A percentile compares a stretch with the other conserved stretches of the same genome.
Conservation (phyloP, 768 basidiomycete genomes). For the Tulasnella sp. region DNA sequence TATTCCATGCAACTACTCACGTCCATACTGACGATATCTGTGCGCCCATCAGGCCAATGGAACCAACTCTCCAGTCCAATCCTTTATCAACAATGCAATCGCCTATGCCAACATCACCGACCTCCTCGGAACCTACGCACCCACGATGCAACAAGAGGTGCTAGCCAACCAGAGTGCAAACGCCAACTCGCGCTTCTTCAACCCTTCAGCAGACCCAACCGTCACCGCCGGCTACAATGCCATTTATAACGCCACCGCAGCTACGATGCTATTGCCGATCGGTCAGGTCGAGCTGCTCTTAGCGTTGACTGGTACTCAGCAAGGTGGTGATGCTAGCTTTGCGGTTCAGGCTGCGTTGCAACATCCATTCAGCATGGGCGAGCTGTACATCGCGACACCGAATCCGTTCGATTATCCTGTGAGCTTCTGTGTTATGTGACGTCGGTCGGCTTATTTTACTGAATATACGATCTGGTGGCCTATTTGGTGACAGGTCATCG, state of each 20-base stretch:
- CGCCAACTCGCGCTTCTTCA: slow-evolving; percentile 29
- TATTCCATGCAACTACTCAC: slow-evolving; percentile 16
- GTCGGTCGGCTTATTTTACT: too few species aligned
- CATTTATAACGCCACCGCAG: slow-evolving; percentile 38
- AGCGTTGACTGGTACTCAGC: slow-evolving; percentile 30
- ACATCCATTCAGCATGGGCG: slow-evolving; percentile 54
- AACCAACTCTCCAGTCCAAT: slow-evolving; percentile 29
- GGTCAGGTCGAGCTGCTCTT: slow-evolving; percentile 50
- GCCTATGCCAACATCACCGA: slow-evolving; percentile 45
- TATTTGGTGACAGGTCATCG: slow-evolving; percentile 29
- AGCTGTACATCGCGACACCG: slow-evolving; percentile 46
- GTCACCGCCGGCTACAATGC: slow-evolving; percentile 46
- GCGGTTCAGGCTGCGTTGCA: slow-evolving; percentile 56
- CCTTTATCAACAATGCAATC: slow-evolving; percentile 53
- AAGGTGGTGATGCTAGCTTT: slow-evolving; percentile 30
- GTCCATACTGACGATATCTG: not conserved
- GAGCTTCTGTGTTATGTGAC: too few species aligned
- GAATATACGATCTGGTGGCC: too few species aligned
- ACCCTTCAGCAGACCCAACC: slow-evolving; percentile 32
- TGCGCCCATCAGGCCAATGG: not conserved
- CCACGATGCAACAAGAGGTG: slow-evolving; percentile 28
- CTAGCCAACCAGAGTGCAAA: slow-evolving; percentile 26
- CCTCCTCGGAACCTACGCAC: slow-evolving; percentile 31
- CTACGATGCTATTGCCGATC: slow-evolving; percentile 31
- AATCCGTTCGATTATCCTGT: slow-evolving; percentile 48